Evolutionary conservation across 352 stramenopile species (phyloP).

Genomic region (Phytopythium cucurbitacearum): DNA sequence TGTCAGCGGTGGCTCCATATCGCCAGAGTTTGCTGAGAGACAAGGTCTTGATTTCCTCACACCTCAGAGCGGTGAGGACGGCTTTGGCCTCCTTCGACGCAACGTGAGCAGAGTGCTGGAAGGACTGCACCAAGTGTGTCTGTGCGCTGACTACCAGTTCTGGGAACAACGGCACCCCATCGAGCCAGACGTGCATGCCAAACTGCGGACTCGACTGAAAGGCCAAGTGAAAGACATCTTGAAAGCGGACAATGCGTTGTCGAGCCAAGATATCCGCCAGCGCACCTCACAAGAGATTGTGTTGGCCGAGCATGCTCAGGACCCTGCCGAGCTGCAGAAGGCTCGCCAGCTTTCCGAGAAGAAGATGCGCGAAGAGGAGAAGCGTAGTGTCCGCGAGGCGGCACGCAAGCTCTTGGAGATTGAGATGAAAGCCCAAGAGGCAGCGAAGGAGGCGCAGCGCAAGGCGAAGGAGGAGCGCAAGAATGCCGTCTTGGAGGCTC

Average conservation of each 20-base stretch:
- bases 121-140: slow-evolving; percentile 56
- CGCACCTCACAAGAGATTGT: slow-evolving; percentile 39
- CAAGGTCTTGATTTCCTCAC: slow-evolving; percentile 38
- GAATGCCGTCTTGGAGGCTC: slow-evolving; percentile 61
- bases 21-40: slow-evolving; percentile 12
- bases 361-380: slow-evolving; percentile 58
- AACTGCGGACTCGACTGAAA: slow-evolving; percentile 48
- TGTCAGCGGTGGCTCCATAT: slow-evolving; percentile 19
- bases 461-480: slow-evolving; percentile 68
- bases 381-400: slow-evolving; percentile 61
- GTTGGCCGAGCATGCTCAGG: slow-evolving; percentile 33
- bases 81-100: slow-evolving; percentile 72
- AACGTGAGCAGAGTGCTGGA: slow-evolving; percentile 73
- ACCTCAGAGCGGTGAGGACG: slow-evolving; percentile 57
- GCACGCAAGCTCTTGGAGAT: slow-evolving; percentile 69
- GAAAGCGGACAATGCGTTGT: slow-evolving; percentile 15
- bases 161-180: slow-evolving; percentile 78
- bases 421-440: slow-evolving; percentile 74
- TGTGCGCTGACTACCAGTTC: slow-evolving; percentile 77
- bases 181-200: slow-evolving; percentile 49
- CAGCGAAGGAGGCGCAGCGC: slow-evolving; percentile 63
- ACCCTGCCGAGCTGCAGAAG: slow-evolving; percentile 36
- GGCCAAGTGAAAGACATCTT: slow-evolving; percentile 54
- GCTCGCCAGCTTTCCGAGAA: slow-evolving; percentile 36
- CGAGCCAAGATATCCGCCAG: slow-evolving; percentile 41